phyloP scores from a whole-genome alignment of 805 yeast genomes.

The Metschnikowia arizonensis region DNA sequence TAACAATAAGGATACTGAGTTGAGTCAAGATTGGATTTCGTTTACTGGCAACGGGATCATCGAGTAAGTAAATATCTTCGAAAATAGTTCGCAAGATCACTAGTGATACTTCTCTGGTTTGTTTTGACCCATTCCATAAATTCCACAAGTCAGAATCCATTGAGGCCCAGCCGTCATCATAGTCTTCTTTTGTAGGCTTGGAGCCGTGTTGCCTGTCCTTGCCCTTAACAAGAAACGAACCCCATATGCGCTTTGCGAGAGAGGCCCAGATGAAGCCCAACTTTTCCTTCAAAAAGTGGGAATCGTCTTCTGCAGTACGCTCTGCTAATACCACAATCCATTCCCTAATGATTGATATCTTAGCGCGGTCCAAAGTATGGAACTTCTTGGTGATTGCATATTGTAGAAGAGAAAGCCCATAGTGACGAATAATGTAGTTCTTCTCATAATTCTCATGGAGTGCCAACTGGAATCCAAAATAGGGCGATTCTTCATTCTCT shows the following conservation, averaged over 20 bases:
- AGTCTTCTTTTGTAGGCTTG: constrained; percentile 38
- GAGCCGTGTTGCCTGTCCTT: constrained; percentile 24
- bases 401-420: constrained; percentile 78
- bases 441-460: constrained; percentile 52
- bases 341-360: constrained; percentile 62
- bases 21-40: constrained; percentile 75
- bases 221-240: constrained; percentile 51
- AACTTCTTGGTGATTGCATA: constrained; percentile 60
- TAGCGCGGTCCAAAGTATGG: constrained; percentile 50
- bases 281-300: constrained; percentile 87
- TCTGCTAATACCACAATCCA: constrained; percentile 82
- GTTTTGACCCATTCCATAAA: constrained; percentile 64
- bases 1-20: constrained; percentile 76
- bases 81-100: constrained; percentile 80
- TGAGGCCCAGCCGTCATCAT: constrained; percentile 69
- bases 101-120: constrained; percentile 71
- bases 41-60: constrained; percentile 84
- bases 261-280: constrained; percentile 88
- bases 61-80: constrained; percentile 88
- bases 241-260: constrained; percentile 90
- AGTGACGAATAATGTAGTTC: constrained; percentile 78
- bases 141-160: constrained; percentile 78
- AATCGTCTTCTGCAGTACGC: constrained; percentile 60
- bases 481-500: constrained; percentile 76
- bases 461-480: constrained; percentile 87